These are phyloP conservation scores for Quercus bicolor DNA, from an alignment of 306 rosid species.

Conservation along the genomic window DNA sequence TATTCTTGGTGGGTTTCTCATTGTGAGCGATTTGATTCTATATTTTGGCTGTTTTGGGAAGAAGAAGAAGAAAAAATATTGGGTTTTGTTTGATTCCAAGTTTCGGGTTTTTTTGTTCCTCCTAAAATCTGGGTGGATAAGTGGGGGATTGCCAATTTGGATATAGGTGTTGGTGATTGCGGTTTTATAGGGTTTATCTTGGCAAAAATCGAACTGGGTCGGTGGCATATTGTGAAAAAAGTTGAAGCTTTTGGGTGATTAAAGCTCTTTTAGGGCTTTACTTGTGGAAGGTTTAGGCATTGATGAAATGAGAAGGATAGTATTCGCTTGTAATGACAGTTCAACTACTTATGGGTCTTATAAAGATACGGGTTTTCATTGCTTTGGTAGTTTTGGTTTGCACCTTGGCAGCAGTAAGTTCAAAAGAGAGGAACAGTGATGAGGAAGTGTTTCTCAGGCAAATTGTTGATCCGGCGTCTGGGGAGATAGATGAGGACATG, in stretches of 20 bases:
- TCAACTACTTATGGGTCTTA: constrained; percentile 46
- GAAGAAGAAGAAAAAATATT: neutral
- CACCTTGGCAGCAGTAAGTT: constrained; percentile 31
- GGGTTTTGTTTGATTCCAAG: constrained; percentile 15
- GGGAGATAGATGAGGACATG: constrained; percentile 48
- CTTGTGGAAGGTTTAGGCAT: constrained; percentile 35
- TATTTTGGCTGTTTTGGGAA: constrained; percentile 15
- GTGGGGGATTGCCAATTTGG: constrained; percentile 12
- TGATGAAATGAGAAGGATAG: constrained; percentile 49
- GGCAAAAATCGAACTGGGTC: constrained; percentile 26
- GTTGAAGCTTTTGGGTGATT: constrained; percentile 21
- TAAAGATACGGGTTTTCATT: constrained; percentile 48
- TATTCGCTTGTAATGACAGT: constrained; percentile 41
- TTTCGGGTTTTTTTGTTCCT: constrained; percentile 15
- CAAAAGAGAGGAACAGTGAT: constrained; percentile 35
- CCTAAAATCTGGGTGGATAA: constrained; percentile 32
- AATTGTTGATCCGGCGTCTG: constrained; percentile 54
- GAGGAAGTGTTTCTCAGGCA: constrained; percentile 45
- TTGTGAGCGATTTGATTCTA: constrained; percentile 20
- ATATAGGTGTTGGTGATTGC: constrained; percentile 1
- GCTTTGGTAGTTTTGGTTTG: constrained; percentile 47
- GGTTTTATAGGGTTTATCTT: constrained; percentile 4
- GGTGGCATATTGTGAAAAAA: constrained; percentile 24
- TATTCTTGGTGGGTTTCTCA: constrained; percentile 9
- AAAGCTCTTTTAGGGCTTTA: constrained; percentile 38